Base-by-base conservation (phyloP, 257 asterid species). In the Solanum virginianum region DNA sequence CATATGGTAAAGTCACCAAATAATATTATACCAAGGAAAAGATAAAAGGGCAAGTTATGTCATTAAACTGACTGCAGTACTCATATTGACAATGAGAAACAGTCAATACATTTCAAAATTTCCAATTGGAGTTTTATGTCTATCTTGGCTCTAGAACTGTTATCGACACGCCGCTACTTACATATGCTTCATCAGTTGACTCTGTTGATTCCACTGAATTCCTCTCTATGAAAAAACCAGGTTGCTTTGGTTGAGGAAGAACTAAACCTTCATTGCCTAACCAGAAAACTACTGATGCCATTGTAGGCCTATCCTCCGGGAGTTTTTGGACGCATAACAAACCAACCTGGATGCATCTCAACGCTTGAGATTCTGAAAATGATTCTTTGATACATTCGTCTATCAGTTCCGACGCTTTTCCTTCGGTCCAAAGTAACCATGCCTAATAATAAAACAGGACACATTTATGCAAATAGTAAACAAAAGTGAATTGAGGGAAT, bases 301-400 rank as follows among this genome's bases (percentile, higher is more conserved):
- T 87, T 4, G 62, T 82, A 22, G 89, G 89, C 32, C 89, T 39
- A 29, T 87, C 89, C 77, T 87, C 56, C 0, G 87, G 84, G 11
- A 54, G 59, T 62, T 70, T 77, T 65, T 85, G 87, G 13, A 87
- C 84, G 75, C 87, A 85, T 14, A 87, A 32, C 13, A 87, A 79
- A 17, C 85, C 89, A 22, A 87, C 80, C 7, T 81, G 87, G 26
- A 85, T 85, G 83, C 84, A 84, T 32, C 79, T 70, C 80, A 70
- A 11, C 53, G 54, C 84, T 81, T 87, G 72, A 47, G 85, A 81
- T 47, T 32, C 85, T 26, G 56, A 47, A 14, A 39, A 81, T 0
- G 85, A 69, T 32, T 66, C 83, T 70, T 45, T 53, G 69, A 86
- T 7, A 26, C 47, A 65, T 68, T 59, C 53, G 14, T 86, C 85